A percentile compares a stretch with the other conserved stretches of the same genome.
phyloP scores from a whole-genome alignment of 2,329 filamentous ascomycete species.

The Colletotrichum costaricense region DNA sequence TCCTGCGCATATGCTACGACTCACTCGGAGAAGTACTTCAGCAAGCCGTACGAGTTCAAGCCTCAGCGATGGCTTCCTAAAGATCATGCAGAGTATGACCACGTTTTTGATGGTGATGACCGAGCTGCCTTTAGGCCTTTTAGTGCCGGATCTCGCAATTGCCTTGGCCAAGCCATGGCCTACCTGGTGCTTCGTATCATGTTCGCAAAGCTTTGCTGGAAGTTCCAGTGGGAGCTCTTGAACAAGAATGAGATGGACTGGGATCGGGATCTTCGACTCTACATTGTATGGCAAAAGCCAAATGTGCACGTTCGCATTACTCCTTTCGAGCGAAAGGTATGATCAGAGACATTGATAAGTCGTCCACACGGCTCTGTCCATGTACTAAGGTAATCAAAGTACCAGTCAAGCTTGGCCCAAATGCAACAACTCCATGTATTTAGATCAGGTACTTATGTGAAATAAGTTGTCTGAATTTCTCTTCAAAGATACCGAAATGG shows the following conservation, averaged over 20 bases:
- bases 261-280: constrained; percentile 20
- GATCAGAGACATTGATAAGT: background rate
- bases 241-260: constrained; percentile 19
- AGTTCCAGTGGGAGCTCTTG: constrained; percentile 8
- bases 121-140: background rate
- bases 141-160: constrained; percentile 6
- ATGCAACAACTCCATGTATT: too few relatives aligned
- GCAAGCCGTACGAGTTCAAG: constrained; percentile 10
- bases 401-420: too few relatives aligned
- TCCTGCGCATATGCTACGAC: constrained; percentile 12
- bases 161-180: constrained; percentile 19
- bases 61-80: constrained; percentile 18
- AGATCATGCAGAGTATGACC: constrained; percentile 9
- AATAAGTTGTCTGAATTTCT: too few relatives aligned
- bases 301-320: constrained; percentile 2
- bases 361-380: too few relatives aligned
- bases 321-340: background rate
- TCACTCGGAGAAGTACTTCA: constrained; percentile 11
- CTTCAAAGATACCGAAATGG: too few relatives aligned
- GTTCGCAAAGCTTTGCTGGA: constrained; percentile 3
- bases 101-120: background rate
- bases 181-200: constrained; percentile 11
- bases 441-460: too few relatives aligned
- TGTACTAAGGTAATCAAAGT: too few relatives aligned
- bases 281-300: constrained; percentile 7